Percentiles rank a stretch among this genome's conserved stretches.
These are phyloP conservation scores for Nitzschia palea DNA, from an alignment of 108 stramenopile species.

Conservation along the genomic window DNA sequence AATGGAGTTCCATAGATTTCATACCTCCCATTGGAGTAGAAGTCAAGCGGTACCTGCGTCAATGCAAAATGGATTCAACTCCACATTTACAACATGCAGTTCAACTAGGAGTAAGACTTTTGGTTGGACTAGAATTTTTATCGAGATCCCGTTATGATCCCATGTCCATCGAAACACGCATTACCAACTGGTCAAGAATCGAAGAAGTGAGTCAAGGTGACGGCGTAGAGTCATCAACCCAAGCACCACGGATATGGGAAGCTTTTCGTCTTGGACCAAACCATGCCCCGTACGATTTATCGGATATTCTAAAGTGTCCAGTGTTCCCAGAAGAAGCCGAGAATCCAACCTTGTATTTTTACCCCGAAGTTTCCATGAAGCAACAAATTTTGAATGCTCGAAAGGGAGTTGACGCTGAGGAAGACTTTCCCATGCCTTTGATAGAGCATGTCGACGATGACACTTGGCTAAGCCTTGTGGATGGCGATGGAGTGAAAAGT, in stretches of 20 bases:
- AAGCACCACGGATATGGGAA: constrained; percentile 18
- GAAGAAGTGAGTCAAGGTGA: constrained; percentile 31
- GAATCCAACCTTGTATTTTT: constrained; percentile 35
- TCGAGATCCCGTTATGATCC: constrained; percentile 2
- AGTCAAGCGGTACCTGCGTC: constrained; percentile 40
- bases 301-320: constrained; percentile 53
- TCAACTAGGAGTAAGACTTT: constrained; percentile 58
- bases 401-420: constrained; percentile 9
- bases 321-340: constrained; percentile 55
- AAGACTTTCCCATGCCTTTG: constrained; percentile 29
- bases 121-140: constrained; percentile 57
- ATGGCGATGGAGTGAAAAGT: neutral
- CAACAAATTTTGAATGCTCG: constrained; percentile 44
- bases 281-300: constrained; percentile 19
- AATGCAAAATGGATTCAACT: constrained; percentile 37
- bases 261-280: constrained; percentile 64
- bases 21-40: constrained; percentile 26
- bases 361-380: constrained; percentile 43
- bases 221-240: neutral
- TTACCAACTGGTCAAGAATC: constrained; percentile 53
- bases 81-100: constrained; percentile 56
- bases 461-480: constrained; percentile 55
- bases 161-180: constrained; percentile 38
- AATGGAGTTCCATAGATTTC: constrained; percentile 24
- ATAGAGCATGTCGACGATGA: constrained; percentile 55